These are phyloP conservation scores for Aspergillus sp. DNA, from an alignment of 2,329 filamentous ascomycete species.

Conservation along the genomic window DNA sequence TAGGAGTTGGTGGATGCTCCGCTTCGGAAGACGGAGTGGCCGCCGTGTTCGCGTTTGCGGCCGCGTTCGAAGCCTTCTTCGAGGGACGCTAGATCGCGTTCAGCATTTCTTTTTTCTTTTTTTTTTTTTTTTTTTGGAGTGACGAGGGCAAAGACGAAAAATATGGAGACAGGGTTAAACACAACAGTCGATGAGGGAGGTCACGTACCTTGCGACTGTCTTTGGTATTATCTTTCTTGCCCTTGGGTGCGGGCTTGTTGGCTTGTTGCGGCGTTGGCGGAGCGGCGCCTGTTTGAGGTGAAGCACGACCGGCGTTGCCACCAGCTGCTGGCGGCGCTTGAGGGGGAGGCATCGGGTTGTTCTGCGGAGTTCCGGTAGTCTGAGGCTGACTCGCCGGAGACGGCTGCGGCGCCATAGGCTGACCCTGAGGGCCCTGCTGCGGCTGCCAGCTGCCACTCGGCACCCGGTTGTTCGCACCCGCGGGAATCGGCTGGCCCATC, in stretches of 20 bases:
- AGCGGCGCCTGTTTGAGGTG: constrained; percentile 48
- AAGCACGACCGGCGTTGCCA: constrained; percentile 41
- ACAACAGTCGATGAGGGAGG: not conserved
- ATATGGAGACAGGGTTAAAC: not conserved
- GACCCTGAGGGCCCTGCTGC: constrained; percentile 38
- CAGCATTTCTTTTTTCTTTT: constrained; percentile 8
- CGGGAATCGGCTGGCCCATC: constrained; percentile 46
- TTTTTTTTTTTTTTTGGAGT: not conserved
- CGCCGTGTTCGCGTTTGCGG: constrained; percentile 38
- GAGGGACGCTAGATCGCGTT: constrained; percentile 35
- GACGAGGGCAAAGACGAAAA: constrained; percentile 6
- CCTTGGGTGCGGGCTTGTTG: constrained; percentile 58
- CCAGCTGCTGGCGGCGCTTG: constrained; percentile 44
- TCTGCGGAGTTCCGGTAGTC: constrained; percentile 56
- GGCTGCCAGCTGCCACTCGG: constrained; percentile 43
- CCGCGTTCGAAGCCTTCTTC: constrained; percentile 43
- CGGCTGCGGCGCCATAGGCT: constrained; percentile 50
- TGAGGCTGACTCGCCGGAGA: constrained; percentile 45
- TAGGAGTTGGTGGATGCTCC: constrained; percentile 48
- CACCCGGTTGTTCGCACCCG: constrained; percentile 39
- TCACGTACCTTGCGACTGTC: constrained; percentile 52
- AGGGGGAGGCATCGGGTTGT: constrained; percentile 53
- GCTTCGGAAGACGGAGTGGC: constrained; percentile 47
- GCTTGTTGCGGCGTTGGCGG: constrained; percentile 62
- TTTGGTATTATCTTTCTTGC: constrained; percentile 57